These are phyloP conservation scores for Sideroxylon spinosum DNA, from an alignment of 179 eudicot genomes.

Conservation along the genomic window DNA sequence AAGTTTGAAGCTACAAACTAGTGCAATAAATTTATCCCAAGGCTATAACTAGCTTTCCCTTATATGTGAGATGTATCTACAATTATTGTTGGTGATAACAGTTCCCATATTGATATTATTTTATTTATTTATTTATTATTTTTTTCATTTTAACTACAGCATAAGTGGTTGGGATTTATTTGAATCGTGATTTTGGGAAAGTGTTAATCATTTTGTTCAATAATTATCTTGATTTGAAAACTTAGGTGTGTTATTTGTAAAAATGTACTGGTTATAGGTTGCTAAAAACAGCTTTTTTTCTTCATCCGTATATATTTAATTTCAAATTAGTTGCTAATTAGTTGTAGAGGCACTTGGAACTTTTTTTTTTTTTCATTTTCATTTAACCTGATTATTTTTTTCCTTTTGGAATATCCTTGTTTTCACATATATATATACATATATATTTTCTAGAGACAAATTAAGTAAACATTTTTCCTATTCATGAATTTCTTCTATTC, in stretches of 20 bases:
- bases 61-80: too few relatives aligned
- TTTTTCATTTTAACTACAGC: background rate
- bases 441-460: background rate
- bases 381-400: background rate
- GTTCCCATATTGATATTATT: background rate
- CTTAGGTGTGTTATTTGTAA: too few relatives aligned
- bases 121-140: too few relatives aligned
- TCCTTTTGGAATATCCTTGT: background rate
- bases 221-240: too few relatives aligned
- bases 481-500: background rate
- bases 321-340: background rate
- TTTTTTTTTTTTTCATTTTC: background rate
- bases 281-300: background rate
- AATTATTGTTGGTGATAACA: background rate
- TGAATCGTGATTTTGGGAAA: background rate
- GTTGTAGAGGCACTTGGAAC: background rate
- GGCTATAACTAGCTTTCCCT: background rate
- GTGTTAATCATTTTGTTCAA: too few relatives aligned
- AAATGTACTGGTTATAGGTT: too few relatives aligned
- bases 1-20: background rate
- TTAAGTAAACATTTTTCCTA: background rate
- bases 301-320: background rate
- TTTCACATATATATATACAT: too few relatives aligned
- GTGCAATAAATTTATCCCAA: background rate
- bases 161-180: background rate